Evolutionary conservation across 305 asterid genomes (phyloP), one percentile per base, ranked within the genome.

Genomic region (Fraxinus sp.): DNA sequence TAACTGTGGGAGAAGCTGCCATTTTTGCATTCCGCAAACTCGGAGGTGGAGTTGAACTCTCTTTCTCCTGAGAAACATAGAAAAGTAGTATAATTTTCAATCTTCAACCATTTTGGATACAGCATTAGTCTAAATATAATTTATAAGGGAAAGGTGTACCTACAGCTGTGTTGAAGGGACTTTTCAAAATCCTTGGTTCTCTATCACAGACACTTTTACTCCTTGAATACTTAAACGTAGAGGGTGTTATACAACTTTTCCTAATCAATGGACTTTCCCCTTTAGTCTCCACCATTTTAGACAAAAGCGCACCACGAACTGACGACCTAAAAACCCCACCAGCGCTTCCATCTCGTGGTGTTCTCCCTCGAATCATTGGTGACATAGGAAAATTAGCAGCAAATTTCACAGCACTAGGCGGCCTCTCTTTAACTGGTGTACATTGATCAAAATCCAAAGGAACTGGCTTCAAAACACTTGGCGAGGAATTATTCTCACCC

Each of bases 371-470:
- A 4, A 89, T 77, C 87, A 90, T 83, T 6, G 98, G 96, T 2
- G 99, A 93, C 87, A 86, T 86, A 1, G 87, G 87, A 11, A 88
- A 88, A 81, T 86, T 87, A 41, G 87, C 91, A 0, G 90, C 84
- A 33, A 89, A 86, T 77, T 89, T 92, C 36, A 90, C 92, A 4
- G 87, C 85, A 35, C 84, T 88, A 0, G 92, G 80, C 80, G 93
- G 86, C 91, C 87, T 85, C 83, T 90, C 97, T 24, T 90, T 96
- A 77, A 91, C 77, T 1, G 98, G 98, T 26, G 99, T 96, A 77
- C 93, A 95, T 84, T 92, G 97, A 85, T 92, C 98, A 33, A 97
- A 93, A 88, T 95, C 98, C 87, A 95, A 77, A 0, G 97, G 98
- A 6, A 90, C 90, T 1, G 97, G 96, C 88, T 95, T 96, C 89